Evolutionary conservation across 805 yeast species (phyloP), one percentile per base, ranked within the genome.

Genomic region (Helenozyma rhizophorensis): DNA sequence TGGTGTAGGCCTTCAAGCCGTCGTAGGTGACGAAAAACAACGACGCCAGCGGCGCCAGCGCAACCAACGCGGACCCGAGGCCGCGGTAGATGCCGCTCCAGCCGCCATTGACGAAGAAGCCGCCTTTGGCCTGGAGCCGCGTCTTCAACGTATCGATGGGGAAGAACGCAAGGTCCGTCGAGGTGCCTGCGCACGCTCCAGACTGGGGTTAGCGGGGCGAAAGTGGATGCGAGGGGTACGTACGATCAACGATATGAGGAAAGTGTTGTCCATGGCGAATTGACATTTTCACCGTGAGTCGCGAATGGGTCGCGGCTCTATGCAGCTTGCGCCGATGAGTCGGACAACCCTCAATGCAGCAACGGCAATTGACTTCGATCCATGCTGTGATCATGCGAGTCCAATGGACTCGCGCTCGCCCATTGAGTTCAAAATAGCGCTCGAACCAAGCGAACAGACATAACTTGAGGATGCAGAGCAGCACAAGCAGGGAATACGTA

Each of bases 91-190:
- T 79, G 1, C 97, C 97, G 31, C 60, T 65, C 75, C 90, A 90
- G 1, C 96, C 98, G 18, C 99, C 99, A 60, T 89, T 90, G 12
- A 60, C 65, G 56, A 87, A 85, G 51, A 93, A 90, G 1, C 98
- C 98, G 22, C 96, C 96, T 53, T 78, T 78, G 14, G 98, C 97
- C 57, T 93, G 99, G 11, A 93, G 65, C 36, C 99, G 69, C 0
- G 99, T 93, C 61, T 93, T 93, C 36, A 93, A 49, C 1, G 99
- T 93, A 50, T 93, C 99, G 24, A 93, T 86, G 10, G 99, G 98
- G 66, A 90, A 93, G 60, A 93, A 93, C 3, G 83, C 87, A 23
- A 93, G 67, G 61, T 93, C 99, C 1, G 97, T 89, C 5, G 94
- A 80, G 2, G 96, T 93, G 11, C 99, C 99, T 5, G 98, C 96